Conservation (phyloP, 257 asterid species). For the Anisodus acutangulus region DNA sequence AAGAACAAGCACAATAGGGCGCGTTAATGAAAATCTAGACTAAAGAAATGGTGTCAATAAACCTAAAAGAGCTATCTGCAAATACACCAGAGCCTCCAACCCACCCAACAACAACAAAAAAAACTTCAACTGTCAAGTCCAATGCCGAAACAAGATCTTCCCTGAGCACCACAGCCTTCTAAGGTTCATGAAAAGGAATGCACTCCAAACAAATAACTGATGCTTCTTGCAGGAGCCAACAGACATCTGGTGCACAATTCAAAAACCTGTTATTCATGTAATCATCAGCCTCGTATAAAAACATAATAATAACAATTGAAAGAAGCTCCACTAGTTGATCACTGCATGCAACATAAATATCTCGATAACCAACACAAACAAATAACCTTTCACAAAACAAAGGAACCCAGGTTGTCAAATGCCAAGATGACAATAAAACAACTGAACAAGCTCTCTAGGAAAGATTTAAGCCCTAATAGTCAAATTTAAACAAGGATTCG, state of each 20-base stretch:
- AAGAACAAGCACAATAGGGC: slow-evolving; percentile 32
- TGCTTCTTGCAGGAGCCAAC: slow-evolving; percentile 75
- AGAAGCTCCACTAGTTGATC: neutral
- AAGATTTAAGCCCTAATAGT: neutral
- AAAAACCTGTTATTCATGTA: slow-evolving; percentile 54
- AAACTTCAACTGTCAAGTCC: slow-evolving; percentile 67
- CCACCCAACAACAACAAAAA: slow-evolving; percentile 27
- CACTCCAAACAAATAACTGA: slow-evolving; percentile 65
- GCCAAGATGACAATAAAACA: neutral
- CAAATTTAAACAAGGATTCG: neutral
- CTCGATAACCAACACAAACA: neutral
- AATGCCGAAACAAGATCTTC: slow-evolving; percentile 71
- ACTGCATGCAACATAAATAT: neutral
- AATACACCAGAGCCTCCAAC: slow-evolving; percentile 36
- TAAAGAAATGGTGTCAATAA: slow-evolving; percentile 1
- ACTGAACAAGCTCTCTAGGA: neutral
- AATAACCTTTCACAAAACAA: neutral
- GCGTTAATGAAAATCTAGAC: neutral
- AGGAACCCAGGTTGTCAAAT: neutral
- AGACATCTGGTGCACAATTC: slow-evolving; percentile 86
- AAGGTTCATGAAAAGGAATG: slow-evolving; percentile 71
- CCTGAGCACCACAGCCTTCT: slow-evolving; percentile 71
- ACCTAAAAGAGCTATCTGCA: slow-evolving; percentile 24
- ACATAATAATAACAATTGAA: neutral
- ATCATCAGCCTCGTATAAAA: slow-evolving; percentile 43